Evolutionary conservation across 1,284 basidiomycete genomes (phyloP), one percentile per base, ranked within the genome.

Genomic region (Cystobasidiaceae sp.): DNA sequence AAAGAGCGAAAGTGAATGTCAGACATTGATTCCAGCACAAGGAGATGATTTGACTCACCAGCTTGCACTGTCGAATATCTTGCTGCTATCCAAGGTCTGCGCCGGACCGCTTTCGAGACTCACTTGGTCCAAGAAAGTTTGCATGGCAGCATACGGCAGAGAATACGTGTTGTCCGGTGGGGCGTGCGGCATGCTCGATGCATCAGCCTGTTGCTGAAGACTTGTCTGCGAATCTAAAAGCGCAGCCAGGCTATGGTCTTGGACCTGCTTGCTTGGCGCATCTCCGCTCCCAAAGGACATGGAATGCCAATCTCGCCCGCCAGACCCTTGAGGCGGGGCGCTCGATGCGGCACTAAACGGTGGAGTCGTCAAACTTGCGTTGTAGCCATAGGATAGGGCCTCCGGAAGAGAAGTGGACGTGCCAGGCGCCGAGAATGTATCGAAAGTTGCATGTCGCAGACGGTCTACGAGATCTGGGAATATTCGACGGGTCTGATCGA

Each of bases 21-120:
- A 3, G 13, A 11, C 11, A 28, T 13, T n/a, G n/a, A n/a, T n/a
- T n/a, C n/a, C n/a, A n/a, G n/a, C n/a, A n/a, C n/a, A n/a, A n/a
- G n/a, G n/a, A 28, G 17, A 1, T 7, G 3, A 28, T 8, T 25
- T 37, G 32, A 8, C 54, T 44, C 39, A 45, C 46, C 46, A 43
- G 50, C 60, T 62, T 39, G 48, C 49, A 54, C 49, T 62, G 48
- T 62, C 60, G 30, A 62, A 52, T 11, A 56, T 56, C 21, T 54
- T 62, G 30, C 60, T 50, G 13, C 33, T 62, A 19, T 62, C 60
- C 39, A 62, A 62, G 2, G 27, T 48, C 25, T 39, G 60, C 3
- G 60, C 51, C 8, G 7, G 60, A 39, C 13, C 54, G 49, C 33
- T 62, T 48, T n/a, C n/a, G 21, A 50, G 30, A 17, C 46, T 37